Evolutionary conservation across 2,329 filamentous ascomycete genomes (phyloP).

Genomic region (Domatiomyces globalis): DNA sequence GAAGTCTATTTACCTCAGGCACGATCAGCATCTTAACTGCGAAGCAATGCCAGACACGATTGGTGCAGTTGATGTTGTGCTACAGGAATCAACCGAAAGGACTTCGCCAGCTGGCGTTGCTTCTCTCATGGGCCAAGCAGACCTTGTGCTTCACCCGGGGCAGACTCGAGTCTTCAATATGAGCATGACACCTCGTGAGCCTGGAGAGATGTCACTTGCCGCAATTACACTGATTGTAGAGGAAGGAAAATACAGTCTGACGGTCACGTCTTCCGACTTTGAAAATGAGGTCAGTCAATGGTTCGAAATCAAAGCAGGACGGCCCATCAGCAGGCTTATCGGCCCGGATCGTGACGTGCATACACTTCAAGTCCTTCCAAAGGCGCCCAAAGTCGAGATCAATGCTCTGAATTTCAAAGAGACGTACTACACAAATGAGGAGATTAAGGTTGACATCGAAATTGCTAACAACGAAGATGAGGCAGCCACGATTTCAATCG

Average conservation of each 20-base stretch:
- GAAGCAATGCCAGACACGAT: constrained; percentile 20
- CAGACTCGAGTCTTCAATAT: constrained; percentile 59
- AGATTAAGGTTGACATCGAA: constrained; percentile 52
- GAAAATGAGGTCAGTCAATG: constrained; percentile 24
- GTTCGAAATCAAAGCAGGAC: constrained; percentile 29
- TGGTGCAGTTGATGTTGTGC: constrained; percentile 19
- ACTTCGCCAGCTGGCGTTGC: constrained; percentile 24
- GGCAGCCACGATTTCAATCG: constrained; percentile 56
- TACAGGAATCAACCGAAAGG: constrained; percentile 25
- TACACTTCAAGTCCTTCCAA: constrained; percentile 60
- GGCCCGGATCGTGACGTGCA: constrained; percentile 36
- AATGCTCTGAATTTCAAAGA: constrained; percentile 46
- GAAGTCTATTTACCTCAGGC: constrained; percentile 26
- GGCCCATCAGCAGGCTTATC: constrained; percentile 25
- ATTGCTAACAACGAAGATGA: constrained; percentile 74
- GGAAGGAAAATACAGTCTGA: constrained; percentile 51
- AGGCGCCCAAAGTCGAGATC: constrained; percentile 83
- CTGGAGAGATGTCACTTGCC: constrained; percentile 57
- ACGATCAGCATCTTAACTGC: background rate
- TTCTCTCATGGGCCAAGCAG: constrained; percentile 41
- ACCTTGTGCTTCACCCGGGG: constrained; percentile 53
- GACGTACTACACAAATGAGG: constrained; percentile 77
- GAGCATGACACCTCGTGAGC: constrained; percentile 60
- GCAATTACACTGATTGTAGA: constrained; percentile 51
- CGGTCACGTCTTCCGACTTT: constrained; percentile 44